Percentiles rank a stretch among this genome's conserved stretches.
These are phyloP conservation scores for Saxophila tyrrhenica DNA, from an alignment of 495 filamentous ascomycete species.

Conservation along the genomic window DNA sequence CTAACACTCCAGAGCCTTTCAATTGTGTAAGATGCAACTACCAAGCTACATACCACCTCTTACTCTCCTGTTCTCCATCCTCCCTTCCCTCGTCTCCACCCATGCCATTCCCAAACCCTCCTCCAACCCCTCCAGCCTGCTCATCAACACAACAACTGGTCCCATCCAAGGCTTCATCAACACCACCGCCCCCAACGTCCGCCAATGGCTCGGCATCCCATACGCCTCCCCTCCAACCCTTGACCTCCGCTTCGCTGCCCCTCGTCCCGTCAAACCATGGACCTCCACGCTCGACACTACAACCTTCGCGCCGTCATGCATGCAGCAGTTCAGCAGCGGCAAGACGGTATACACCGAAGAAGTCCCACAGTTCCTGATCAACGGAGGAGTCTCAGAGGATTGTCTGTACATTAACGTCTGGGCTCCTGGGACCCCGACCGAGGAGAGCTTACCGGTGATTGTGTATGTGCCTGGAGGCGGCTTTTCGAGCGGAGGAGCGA, in stretches of 20 bases:
- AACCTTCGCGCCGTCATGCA: neutral
- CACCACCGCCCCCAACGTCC: neutral
- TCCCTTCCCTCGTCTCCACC: too few species aligned
- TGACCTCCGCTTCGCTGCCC: neutral
- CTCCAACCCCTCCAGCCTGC: too few species aligned
- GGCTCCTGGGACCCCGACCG: neutral
- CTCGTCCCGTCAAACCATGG: neutral
- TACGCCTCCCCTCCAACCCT: neutral
- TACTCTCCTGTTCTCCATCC: too few species aligned
- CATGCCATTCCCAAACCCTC: too few species aligned
- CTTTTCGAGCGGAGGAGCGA: neutral
- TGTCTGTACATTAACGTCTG: neutral
- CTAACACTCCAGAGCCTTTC: too few species aligned
- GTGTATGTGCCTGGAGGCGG: neutral
- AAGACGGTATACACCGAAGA: neutral
- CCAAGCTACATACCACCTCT: too few species aligned
- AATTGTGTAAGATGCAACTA: too few species aligned
- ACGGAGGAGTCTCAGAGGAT: too few species aligned
- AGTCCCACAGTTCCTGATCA: neutral
- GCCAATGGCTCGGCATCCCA: neutral
- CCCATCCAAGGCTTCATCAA: neutral
- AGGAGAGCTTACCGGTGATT: neutral
- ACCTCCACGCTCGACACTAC: neutral
- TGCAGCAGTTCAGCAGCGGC: neutral
- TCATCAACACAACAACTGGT: neutral